Base-by-base conservation (phyloP, 2,329 filamentous ascomycete genomes). In the Phyllosticta citribraziliensis region DNA sequence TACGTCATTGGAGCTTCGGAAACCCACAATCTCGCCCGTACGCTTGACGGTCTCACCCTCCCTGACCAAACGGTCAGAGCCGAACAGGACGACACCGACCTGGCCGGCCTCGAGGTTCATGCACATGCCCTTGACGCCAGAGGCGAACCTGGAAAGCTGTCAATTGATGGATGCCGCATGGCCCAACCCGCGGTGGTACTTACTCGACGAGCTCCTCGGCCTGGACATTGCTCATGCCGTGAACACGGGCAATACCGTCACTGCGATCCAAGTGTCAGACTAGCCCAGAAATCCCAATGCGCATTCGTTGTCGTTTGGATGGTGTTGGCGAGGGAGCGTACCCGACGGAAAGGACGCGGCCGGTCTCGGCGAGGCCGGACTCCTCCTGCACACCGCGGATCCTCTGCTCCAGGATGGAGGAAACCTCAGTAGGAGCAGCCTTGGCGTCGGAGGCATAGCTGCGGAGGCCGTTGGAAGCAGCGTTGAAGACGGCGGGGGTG, bases 51-150 rank as follows among this genome's bases (percentile, higher is more conserved):
- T 93, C 86, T 99, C 93, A 76, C 94, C 94, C 82, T 99, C 94
- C 85, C 91, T 94, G 87, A 99, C 94, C 73, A 97, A 86, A 92
- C 94, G 92, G 83, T 99, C 94, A 76, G 94, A 97, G 88, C 94
- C 94, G 86, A 99, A 99, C 76, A 99, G 86, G 86, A 99, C 94
- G 75, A 99, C 92, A 96, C 94, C 94, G 83, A 99, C 94, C 82
- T 97, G 94, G 79, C 94, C 94, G 80, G 94, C 94, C 84, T 99
- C 94, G 82, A 99, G 88, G 89, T 99, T 99, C 93, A 99, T 97
- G 90, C 93, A 97, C 94, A 99, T 99, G 80, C 94, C 94, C 88
- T 97, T 97, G 81, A 97, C 94, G 80, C 94, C 94, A 69, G 94
- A 99, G 74, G 94, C 91, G 84, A 99, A 99, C 85, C 92, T 97